These are phyloP conservation scores for Adansonia digitata DNA, from an alignment of 345 rosid genomes.

Conservation along the genomic window DNA sequence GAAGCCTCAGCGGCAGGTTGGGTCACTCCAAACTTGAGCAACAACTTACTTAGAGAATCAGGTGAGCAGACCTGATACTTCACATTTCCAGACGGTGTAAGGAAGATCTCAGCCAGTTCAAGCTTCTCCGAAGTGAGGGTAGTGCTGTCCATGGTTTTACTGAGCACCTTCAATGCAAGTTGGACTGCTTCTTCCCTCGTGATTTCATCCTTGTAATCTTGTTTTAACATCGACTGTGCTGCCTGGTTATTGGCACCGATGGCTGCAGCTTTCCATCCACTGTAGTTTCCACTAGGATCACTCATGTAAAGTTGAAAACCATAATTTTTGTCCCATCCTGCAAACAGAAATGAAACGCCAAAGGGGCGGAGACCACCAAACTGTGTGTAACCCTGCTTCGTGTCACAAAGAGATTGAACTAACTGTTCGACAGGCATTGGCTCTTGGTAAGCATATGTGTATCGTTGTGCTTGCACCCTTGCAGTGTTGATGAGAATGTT, in stretches of 20 bases:
- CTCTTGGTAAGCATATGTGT: conserved; percentile 63
- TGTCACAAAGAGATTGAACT: conserved; percentile 70
- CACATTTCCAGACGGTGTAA: conserved; percentile 70
- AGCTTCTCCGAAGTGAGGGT: conserved; percentile 91
- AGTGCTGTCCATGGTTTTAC: conserved; percentile 97
- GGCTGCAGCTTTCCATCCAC: conserved; percentile 77
- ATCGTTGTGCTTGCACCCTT: conserved; percentile 68
- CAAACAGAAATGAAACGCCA: conserved; percentile 68
- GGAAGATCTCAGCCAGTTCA: conserved; percentile 78
- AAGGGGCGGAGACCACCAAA: conserved; percentile 76
- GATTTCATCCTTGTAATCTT: conserved; percentile 89
- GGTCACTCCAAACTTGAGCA: conserved; percentile 71
- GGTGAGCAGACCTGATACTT: conserved; percentile 84
- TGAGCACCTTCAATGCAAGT: conserved; percentile 84
- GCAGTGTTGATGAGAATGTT: conserved; percentile 70
- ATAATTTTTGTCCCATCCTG: conserved; percentile 68
- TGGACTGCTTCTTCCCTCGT: conserved; percentile 82
- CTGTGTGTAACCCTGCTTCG: conserved; percentile 75
- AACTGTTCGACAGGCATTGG: too few relatives aligned
- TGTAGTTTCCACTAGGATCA: too few relatives aligned
- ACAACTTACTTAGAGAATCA: conserved; percentile 62
- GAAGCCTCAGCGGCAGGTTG: conserved; percentile 62
- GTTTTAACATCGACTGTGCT: conserved; percentile 92
- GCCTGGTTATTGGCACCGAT: conserved; percentile 77
- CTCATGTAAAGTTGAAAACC: conserved; percentile 80